These are phyloP conservation scores for Solanum sitiens DNA, from an alignment of 257 asterid genomes.

Conservation along the genomic window DNA sequence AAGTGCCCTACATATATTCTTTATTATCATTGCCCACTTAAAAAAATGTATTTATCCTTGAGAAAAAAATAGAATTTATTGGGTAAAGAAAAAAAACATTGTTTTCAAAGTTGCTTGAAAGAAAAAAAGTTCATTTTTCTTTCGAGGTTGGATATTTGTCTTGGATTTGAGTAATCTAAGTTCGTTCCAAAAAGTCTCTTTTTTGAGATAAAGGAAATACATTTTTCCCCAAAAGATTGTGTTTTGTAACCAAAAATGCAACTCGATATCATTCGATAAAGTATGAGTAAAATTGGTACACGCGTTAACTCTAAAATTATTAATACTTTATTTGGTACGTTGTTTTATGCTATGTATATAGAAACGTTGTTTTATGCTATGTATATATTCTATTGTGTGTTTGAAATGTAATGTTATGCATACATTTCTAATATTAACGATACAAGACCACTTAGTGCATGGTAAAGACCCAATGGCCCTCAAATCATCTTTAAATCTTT, in stretches of 20 bases:
- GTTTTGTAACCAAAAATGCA: not conserved
- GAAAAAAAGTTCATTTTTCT: no score
- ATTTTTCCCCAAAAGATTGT: not conserved
- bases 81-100: not conserved
- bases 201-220: not conserved
- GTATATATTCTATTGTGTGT: no score
- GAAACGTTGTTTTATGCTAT: no score
- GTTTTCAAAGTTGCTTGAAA: not conserved
- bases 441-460: no score
- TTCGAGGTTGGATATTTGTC: not conserved
- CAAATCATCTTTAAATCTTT: no score
- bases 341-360: no score
- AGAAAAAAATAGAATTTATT: no score
- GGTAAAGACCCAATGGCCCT: no score
- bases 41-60: not conserved
- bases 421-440: no score
- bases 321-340: no score
- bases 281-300: no score
- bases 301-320: not conserved
- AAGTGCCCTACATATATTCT: slow-evolving; percentile 6
- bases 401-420: no score
- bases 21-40: not conserved
- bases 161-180: not conserved
- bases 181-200: not conserved
- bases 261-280: not conserved